Percentiles rank a stretch among this genome's conserved stretches.
Conservation (phyloP, 2,329 filamentous ascomycete species). For the Aureobasidium subglaciale region DNA sequence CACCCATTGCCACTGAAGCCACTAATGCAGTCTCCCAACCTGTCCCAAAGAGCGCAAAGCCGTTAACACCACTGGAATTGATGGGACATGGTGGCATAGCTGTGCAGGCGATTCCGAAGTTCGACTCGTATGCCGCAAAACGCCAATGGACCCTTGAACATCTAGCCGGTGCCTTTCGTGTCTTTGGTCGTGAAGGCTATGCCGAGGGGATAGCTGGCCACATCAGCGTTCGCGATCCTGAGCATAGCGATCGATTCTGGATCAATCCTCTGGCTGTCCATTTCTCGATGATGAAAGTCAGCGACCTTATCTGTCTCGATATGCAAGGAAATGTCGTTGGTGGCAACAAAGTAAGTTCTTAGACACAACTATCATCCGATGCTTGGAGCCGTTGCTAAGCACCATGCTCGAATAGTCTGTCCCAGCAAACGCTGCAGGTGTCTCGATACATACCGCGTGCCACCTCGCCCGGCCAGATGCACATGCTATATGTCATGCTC, state of each 20-base stretch:
- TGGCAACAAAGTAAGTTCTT: constrained; percentile 31
- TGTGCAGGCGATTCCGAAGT: constrained; percentile 30
- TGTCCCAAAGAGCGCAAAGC: background rate
- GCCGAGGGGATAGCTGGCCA: constrained; percentile 40
- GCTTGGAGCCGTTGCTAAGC: no score
- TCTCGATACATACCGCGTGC: constrained; percentile 19
- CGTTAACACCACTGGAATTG: background rate
- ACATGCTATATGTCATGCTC: constrained; percentile 37
- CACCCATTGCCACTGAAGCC: background rate
- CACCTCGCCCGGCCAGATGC: constrained; percentile 18
- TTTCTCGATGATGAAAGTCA: constrained; percentile 24
- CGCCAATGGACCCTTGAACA: constrained; percentile 53
- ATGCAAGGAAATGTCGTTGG: constrained; percentile 15
- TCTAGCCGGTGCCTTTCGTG: constrained; percentile 37
- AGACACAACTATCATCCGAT: no score
- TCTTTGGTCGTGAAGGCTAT: constrained; percentile 33
- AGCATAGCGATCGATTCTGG: constrained; percentile 34
- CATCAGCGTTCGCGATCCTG: constrained; percentile 37
- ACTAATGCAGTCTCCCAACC: background rate
- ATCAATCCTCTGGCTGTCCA: constrained; percentile 13
- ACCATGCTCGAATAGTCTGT: background rate
- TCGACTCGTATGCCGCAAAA: constrained; percentile 44
- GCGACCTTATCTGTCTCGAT: constrained; percentile 17
- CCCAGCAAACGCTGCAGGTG: constrained; percentile 29
- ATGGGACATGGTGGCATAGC: background rate